A percentile compares a stretch with the other conserved stretches of the same genome.
These are phyloP conservation scores for Camillea tinctor DNA, from an alignment of 2,329 filamentous ascomycete genomes.

Conservation along the genomic window DNA sequence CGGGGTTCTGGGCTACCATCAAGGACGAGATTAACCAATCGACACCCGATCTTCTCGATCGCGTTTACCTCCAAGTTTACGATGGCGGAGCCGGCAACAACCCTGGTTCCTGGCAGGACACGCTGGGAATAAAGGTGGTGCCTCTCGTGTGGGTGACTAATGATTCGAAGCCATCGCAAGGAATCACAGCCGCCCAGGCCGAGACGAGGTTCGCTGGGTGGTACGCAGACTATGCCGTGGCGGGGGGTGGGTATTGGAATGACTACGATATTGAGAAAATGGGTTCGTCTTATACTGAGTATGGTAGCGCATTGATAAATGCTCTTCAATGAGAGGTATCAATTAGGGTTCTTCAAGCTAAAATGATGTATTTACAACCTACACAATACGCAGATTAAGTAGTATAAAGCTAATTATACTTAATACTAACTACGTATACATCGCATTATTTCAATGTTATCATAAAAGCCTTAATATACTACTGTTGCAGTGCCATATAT, in stretches of 20 bases:
- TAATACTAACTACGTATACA: no score
- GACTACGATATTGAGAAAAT: constrained; percentile 43
- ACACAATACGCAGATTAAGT: no score
- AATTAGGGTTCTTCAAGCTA: no score
- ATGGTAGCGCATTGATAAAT: constrained; percentile 6
- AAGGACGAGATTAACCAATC: constrained; percentile 23
- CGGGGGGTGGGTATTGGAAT: constrained; percentile 41
- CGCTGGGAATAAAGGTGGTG: constrained; percentile 37
- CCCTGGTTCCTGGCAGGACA: constrained; percentile 34
- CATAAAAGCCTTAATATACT: no score
- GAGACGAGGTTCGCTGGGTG: constrained; percentile 31
- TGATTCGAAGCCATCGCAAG: constrained; percentile 38
- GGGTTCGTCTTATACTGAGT: constrained; percentile 31
- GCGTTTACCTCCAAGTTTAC: constrained; percentile 40
- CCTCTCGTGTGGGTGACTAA: constrained; percentile 41
- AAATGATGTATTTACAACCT: no score
- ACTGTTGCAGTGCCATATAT: no score
- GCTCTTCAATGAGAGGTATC: constrained; percentile 37
- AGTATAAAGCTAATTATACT: no score
- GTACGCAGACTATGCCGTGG: constrained; percentile 27
- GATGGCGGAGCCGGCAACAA: constrained; percentile 39
- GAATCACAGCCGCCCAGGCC: constrained; percentile 34
- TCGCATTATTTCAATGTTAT: no score
- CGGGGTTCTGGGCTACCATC: constrained; percentile 32
- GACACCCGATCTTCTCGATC: constrained; percentile 27